Conservation (phyloP, 768 basidiomycete species). For the Phlebiopsis flavidoalba region DNA sequence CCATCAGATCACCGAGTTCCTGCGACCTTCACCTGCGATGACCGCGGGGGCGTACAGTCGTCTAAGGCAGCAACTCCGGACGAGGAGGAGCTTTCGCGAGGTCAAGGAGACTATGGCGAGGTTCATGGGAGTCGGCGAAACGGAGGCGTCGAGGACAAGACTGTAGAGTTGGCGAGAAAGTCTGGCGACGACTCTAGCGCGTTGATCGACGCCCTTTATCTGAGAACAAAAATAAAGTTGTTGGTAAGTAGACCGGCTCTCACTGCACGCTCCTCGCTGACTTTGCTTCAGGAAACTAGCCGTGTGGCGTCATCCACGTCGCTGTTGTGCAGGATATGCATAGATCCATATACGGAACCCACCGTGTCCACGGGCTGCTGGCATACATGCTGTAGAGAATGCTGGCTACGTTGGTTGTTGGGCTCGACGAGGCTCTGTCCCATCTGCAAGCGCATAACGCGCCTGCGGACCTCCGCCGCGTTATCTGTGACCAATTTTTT, state of each 20-base stretch:
- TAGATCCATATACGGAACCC: slow-evolving; percentile 73
- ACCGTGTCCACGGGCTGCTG: slow-evolving; percentile 82
- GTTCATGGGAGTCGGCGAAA: slow-evolving; percentile 33
- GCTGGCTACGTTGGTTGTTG: slow-evolving; percentile 81
- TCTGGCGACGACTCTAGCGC: slow-evolving; percentile 42
- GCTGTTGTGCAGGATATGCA: slow-evolving; percentile 67
- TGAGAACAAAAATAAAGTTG: slow-evolving; percentile 56
- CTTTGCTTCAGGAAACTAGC: slow-evolving; percentile 35
- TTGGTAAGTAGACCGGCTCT: slow-evolving; percentile 36
- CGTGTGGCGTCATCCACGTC: slow-evolving; percentile 37
- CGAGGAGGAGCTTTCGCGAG: slow-evolving; percentile 16
- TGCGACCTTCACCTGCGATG: slow-evolving; percentile 47
- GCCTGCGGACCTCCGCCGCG: slow-evolving; percentile 66
- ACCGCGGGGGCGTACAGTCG: slow-evolving; percentile 47
- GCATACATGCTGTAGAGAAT: slow-evolving; percentile 81
- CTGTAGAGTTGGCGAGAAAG: slow-evolving; percentile 44
- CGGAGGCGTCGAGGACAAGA: slow-evolving; percentile 26
- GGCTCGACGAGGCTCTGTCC: slow-evolving; percentile 80
- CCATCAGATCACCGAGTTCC: slow-evolving; percentile 9
- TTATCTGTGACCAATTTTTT: slow-evolving; percentile 60
- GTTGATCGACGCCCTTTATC: slow-evolving; percentile 48
- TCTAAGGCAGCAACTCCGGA: slow-evolving; percentile 21
- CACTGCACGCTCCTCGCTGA: slow-evolving; percentile 6
- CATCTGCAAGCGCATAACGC: slow-evolving; percentile 81
- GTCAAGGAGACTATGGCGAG: slow-evolving; percentile 32